A percentile compares a stretch with the other conserved stretches of the same genome.
phyloP scores from a whole-genome alignment of 2,329 filamentous ascomycete species.

The Pyricularia grisea region DNA sequence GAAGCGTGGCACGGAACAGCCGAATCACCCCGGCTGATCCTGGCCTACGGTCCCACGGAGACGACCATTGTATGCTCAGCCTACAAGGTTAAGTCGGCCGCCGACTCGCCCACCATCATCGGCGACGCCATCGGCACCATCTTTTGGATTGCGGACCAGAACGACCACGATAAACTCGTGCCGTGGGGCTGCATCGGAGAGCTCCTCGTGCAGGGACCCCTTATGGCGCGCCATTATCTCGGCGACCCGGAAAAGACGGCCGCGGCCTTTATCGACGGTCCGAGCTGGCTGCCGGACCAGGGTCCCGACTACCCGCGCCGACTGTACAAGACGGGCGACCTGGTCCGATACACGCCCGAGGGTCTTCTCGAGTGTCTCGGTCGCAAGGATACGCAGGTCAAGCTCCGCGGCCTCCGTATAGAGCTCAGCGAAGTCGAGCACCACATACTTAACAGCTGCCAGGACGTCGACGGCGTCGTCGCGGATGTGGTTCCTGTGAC shows the following conservation, averaged over 20 bases:
- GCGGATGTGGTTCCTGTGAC: neutral
- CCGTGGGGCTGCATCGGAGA: neutral
- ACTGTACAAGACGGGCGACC: constrained; percentile 2
- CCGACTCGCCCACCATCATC: constrained; percentile 12
- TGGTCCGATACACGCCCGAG: neutral
- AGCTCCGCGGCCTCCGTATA: neutral
- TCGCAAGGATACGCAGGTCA: constrained; percentile 2
- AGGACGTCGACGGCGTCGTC: neutral
- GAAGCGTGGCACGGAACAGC: constrained; percentile 11
- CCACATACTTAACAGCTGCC: neutral
- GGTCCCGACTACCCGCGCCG: neutral
- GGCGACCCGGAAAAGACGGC: constrained; percentile 3
- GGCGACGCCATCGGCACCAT: constrained; percentile 10
- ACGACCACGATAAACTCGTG: constrained; percentile 10
- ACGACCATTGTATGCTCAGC: constrained; percentile 12
- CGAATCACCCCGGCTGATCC: constrained; percentile 12
- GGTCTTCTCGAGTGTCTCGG: neutral
- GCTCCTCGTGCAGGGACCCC: neutral
- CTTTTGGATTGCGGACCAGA: constrained; percentile 22
- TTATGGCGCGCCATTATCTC: neutral
- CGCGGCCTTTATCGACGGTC: constrained; percentile 1
- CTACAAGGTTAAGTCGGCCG: constrained; percentile 9
- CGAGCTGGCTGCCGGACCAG: neutral
- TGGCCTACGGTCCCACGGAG: constrained; percentile 16
- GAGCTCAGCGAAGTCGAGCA: constrained; percentile 5